Evolutionary conservation across 1,284 basidiomycete species (phyloP).

Genomic region (Acaromyces ingoldii): DNA sequence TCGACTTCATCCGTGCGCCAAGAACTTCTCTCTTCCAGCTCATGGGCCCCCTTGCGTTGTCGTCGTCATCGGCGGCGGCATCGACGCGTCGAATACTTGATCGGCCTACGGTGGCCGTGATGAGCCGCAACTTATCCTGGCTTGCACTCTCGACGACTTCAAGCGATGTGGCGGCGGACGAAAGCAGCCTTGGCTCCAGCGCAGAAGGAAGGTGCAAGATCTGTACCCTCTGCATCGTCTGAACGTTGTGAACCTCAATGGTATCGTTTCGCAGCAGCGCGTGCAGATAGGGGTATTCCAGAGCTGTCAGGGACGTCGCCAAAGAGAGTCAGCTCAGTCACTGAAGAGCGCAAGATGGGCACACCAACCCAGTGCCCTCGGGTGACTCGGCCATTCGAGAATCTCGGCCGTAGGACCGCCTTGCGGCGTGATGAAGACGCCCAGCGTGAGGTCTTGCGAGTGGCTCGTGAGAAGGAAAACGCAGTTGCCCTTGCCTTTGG

Average conservation of each 20-base stretch:
- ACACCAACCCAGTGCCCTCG: constrained; percentile 32
- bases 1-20: not conserved
- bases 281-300: constrained; percentile 24
- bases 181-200: constrained; percentile 35
- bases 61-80: not conserved
- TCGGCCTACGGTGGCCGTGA: not conserved
- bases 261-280: constrained; percentile 45
- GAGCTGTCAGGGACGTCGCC: too few species aligned
- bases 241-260: constrained; percentile 34
- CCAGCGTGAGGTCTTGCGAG: constrained; percentile 36
- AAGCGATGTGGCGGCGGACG: not conserved
- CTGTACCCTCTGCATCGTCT: constrained; percentile 23
- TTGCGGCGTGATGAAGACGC: constrained; percentile 41
- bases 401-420: constrained; percentile 45
- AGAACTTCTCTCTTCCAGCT: not conserved
- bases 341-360: not conserved
- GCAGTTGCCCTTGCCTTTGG: constrained; percentile 14
- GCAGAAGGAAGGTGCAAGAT: constrained; percentile 23
- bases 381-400: constrained; percentile 49
- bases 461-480: constrained; percentile 48
- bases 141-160: not conserved
- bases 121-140: not conserved
- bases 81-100: not conserved
- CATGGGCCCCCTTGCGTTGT: too few species aligned
- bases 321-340: too few species aligned